Evolutionary conservation across 176 grass and related monocot genomes (phyloP), one percentile per base, ranked within the genome.

Genomic region (Saccharum spontaneum): DNA sequence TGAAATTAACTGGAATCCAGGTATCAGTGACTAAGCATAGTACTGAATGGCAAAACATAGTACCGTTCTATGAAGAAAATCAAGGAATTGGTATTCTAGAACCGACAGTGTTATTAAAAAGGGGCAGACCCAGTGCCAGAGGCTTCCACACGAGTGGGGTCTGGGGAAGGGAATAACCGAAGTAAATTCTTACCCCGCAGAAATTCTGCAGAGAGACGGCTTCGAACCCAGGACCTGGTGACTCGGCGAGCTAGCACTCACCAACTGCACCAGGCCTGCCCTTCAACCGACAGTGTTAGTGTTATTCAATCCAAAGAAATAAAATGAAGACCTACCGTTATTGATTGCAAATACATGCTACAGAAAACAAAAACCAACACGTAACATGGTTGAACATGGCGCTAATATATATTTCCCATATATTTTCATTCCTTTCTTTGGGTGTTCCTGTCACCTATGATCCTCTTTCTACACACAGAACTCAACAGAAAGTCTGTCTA

Each of bases 401-500:
- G 57, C 69, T 18, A 60, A 67, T 38, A 84, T 44, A 1, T 30
- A 66, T 57, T 66, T 11, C 43, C 18, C 37, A 60, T 33, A 36
- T 36, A 78, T 73, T 38, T 31, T 71, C 12, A 16, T 33, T 49
- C 39, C 3, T 46, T 43, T 40, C 28, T 26, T 15, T 38, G 61
- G 16, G 43, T 17, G 22, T 22, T 79, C 37, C 33, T 71, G 43
- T 77, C 30, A 37, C n/a, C 49, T 38, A 38, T 38, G 71, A 70
- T 26, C 24, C 18, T 83, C 8, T 69, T 2, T 46, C 20, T 61
- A 57, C 50, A 82, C 36, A 40, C 10, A 57, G 20, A 73, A 80
- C 86, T 78, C 72, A 67, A 88, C 28, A 34, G 10, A 52, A 81
- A 64, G 14, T 81, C 77, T 75, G 18, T 57, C 54, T 59, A 59